Evolutionary conservation across 2,329 filamentous ascomycete genomes (phyloP).

Genomic region (Emericellopsis cladophorae): DNA sequence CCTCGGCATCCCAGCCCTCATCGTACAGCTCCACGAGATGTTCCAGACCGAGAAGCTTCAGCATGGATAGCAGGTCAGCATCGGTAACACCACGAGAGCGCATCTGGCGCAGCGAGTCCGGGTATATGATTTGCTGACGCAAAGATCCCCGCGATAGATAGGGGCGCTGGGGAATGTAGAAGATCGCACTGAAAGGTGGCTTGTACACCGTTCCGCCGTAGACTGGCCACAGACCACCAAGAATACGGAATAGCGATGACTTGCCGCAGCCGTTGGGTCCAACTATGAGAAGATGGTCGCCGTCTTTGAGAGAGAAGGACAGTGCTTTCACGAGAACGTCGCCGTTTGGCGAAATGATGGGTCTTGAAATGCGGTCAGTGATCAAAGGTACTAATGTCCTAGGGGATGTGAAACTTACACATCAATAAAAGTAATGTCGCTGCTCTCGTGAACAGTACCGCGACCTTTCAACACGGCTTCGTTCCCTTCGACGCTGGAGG

Average conservation of each 20-base stretch:
- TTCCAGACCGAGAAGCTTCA: conserved; percentile 71
- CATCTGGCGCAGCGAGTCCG: conserved; percentile 80
- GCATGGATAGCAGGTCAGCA: conserved; percentile 62
- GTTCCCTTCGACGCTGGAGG: conserved; percentile 70
- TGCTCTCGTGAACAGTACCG: conserved; percentile 69
- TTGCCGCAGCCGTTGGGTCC: conserved; percentile 97
- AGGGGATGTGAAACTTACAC: conserved; percentile 39
- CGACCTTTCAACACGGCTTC: conserved; percentile 71
- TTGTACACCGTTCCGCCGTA: conserved; percentile 92
- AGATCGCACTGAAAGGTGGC: conserved; percentile 84
- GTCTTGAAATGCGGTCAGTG: conserved; percentile 28
- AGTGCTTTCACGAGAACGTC: conserved; percentile 79
- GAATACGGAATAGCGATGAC: conserved; percentile 87
- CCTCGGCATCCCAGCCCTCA: conserved; percentile 80
- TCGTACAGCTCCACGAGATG: conserved; percentile 66
- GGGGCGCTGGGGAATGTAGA: conserved; percentile 93
- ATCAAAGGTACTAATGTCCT: background rate
- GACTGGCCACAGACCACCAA: conserved; percentile 93
- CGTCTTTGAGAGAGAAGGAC: conserved; percentile 74
- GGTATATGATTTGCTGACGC: conserved; percentile 96
- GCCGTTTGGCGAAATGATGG: conserved; percentile 93
- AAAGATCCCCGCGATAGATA: conserved; percentile 85
- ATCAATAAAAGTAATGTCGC: conserved; percentile 72
- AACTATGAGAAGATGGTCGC: conserved; percentile 86
- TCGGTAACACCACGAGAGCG: conserved; percentile 75